Base-by-base conservation (phyloP, 331 rosid genomes). In the Quercus tomentella region DNA sequence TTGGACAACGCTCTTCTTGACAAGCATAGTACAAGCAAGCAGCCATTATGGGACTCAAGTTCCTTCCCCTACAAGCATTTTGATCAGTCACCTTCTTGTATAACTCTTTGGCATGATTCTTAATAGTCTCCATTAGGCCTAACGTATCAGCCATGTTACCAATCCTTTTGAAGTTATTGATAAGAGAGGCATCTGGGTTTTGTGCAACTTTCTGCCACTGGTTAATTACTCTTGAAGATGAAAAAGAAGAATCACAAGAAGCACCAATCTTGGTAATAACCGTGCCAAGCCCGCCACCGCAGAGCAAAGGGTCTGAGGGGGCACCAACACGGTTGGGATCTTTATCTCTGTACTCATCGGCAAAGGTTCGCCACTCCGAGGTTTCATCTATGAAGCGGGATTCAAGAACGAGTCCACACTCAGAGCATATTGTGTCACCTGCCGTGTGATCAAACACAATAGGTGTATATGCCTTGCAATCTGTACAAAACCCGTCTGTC, bases 1-100 rank as follows among this genome's bases (percentile, higher is more conserved):
- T 69, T 0, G 77, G 63, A 16, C 1, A 1, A 2, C 57, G 74
- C 23, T 60, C 52, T 9, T 26, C 70, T 21, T 81, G 66, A 17
- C 79, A 77, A 8, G 82, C 82, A 33, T 63, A 33, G 7, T 62
- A 80, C 17, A 84, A 20, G 37, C 87, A 84, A 6, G 84, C 76
- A 9, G 65, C 69, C 56, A 70, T 67, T 3, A 66, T 23, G 0
- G 82, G 74, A 21, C 16, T 33, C 4, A 21, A 33, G 17, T 77
- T 56, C 20, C 68, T 76, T 2, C 79, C 80, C n/a, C 7, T 57
- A 16, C 52, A 49, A 2, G 58, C 26, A 14, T 72, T 72, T 15
- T 20, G 70, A 2, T 80, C 82, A 0, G 72, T 28, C 1, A 71
- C 62, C 15, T 56, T 68, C 79, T 66, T 76, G 70, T 63, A 83